Evolutionary conservation across 2,329 filamentous ascomycete species (phyloP).

Genomic region (Decorospora gaudefroyi): DNA sequence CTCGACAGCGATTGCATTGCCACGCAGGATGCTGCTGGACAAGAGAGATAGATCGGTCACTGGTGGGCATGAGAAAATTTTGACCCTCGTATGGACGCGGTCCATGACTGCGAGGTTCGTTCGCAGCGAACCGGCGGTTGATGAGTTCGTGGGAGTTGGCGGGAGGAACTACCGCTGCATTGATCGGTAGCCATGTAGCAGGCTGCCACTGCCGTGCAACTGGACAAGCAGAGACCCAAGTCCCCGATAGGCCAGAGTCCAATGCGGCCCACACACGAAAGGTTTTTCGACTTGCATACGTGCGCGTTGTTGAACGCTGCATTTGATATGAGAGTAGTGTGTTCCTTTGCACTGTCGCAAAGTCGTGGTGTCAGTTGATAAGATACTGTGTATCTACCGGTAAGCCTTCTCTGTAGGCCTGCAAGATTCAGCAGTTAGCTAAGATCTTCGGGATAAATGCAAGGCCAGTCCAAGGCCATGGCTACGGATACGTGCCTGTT

Average conservation of each 20-base stretch:
- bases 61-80: too few species aligned
- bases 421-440: conserved; percentile 15
- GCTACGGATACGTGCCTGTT: conserved; percentile 20
- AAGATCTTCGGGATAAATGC: conserved; percentile 21
- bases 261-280: conserved; percentile 8
- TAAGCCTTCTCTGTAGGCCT: too few species aligned
- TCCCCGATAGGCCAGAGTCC: conserved; percentile 11
- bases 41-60: too few species aligned
- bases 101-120: too few species aligned
- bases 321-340: conserved; percentile 10
- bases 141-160: too few species aligned
- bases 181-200: conserved; percentile 1
- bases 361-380: too few species aligned
- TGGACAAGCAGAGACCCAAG: conserved; percentile 3
- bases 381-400: too few species aligned
- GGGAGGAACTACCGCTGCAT: conserved; percentile 8
- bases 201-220: conserved; percentile 27
- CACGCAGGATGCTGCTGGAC: too few species aligned
- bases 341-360: conserved; percentile 13
- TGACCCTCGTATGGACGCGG: too few species aligned
- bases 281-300: neutral
- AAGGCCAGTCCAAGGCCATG: conserved; percentile 22
- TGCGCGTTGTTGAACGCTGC: conserved; percentile 21
- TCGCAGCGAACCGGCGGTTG: too few species aligned
- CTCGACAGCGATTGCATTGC: neutral